A percentile compares a stretch with the other conserved stretches of the same genome.
phyloP scores from a whole-genome alignment of 73 alveolate genomes.

The Paramecium bursaria region DNA sequence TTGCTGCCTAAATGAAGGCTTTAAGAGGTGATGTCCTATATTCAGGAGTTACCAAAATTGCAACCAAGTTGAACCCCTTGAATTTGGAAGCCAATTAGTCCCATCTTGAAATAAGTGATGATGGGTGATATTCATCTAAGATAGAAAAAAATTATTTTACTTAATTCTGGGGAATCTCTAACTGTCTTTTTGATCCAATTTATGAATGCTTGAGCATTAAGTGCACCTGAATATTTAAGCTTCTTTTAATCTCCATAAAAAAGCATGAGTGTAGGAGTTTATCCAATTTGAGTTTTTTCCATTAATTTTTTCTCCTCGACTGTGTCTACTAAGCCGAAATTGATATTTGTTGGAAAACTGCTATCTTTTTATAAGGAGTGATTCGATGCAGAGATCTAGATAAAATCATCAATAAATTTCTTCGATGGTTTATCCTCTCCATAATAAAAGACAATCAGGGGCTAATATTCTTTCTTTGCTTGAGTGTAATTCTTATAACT shows the following conservation, averaged over 20 bases:
- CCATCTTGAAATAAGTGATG: constrained; percentile 30
- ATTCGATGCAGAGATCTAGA: constrained; percentile 1
- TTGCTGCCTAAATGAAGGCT: constrained; percentile 45
- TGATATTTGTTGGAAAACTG: constrained; percentile 32
- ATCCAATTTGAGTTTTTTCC: constrained; percentile 35
- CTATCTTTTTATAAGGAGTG: constrained; percentile 30
- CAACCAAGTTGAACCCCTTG: constrained; percentile 28
- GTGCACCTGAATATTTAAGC: constrained; percentile 17
- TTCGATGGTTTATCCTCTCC: constrained; percentile 46
- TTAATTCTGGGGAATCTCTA: constrained; percentile 61
- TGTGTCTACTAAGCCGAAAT: constrained; percentile 40
- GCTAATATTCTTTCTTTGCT: constrained; percentile 55
- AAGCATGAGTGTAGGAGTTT: constrained; percentile 17
- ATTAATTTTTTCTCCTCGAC: constrained; percentile 31
- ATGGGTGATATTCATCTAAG: constrained; percentile 55
- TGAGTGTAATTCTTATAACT: constrained; percentile 41
- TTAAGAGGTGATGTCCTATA: constrained; percentile 42
- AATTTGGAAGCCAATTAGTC: constrained; percentile 22
- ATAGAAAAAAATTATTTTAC: neutral
- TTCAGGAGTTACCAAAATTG: constrained; percentile 44
- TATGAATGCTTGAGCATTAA: constrained; percentile 41
- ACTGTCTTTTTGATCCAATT: constrained; percentile 40
- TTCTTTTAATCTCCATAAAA: constrained; percentile 35
- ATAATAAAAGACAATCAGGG: constrained; percentile 29
- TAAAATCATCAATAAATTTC: constrained; percentile 36